These are phyloP conservation scores for Solanum neorickii DNA, from an alignment of 257 asterid genomes.

Conservation along the genomic window DNA sequence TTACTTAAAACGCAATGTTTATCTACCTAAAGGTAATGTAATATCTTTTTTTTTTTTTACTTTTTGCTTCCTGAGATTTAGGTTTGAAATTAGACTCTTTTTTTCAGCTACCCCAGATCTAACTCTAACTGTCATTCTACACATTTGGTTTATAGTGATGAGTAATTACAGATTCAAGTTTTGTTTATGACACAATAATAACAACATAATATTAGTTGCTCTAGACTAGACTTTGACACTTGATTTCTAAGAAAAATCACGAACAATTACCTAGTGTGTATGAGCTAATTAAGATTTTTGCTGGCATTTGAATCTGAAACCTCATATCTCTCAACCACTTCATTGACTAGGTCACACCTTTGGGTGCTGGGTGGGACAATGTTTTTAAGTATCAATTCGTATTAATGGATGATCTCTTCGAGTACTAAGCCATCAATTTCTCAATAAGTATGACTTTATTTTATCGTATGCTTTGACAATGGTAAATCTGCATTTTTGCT, in stretches of 20 bases:
- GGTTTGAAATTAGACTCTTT: neutral
- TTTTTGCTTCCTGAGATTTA: no score
- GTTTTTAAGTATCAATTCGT: neutral
- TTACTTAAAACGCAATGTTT: slow-evolving; percentile 60
- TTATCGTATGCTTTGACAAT: neutral
- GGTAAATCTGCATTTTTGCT: neutral
- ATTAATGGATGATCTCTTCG: neutral
- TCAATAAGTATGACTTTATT: neutral
- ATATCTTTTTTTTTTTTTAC: no score
- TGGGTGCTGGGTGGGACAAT: neutral
- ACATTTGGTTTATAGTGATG: neutral
- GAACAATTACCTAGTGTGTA: no score
- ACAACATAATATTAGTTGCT: neutral
- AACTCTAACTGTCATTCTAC: neutral
- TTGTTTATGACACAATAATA: neutral
- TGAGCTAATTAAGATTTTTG: no score
- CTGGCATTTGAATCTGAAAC: no score
- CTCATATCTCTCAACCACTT: no score
- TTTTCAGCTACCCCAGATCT: neutral
- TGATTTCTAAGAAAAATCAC: no score
- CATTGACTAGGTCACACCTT: no score
- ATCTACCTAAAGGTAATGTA: slow-evolving; percentile 55
- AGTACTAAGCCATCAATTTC: neutral
- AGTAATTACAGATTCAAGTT: neutral
- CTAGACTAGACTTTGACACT: neutral